Conservation (phyloP, 2,329 filamentous ascomycete species). For the Pseudogymnoascus sp. region DNA sequence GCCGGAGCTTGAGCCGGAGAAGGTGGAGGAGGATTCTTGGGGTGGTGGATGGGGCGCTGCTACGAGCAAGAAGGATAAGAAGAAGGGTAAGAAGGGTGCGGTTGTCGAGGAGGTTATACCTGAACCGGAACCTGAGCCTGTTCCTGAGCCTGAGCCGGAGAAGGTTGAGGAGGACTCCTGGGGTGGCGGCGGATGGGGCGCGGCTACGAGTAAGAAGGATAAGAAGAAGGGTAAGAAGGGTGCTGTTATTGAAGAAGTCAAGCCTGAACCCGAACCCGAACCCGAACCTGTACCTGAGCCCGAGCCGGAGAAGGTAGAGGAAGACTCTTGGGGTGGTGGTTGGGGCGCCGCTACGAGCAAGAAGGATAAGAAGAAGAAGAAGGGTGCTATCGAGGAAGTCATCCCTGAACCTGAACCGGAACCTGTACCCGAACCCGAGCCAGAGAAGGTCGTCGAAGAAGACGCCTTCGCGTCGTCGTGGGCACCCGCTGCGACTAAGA, state of each 20-base stretch:
- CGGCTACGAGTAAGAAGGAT: constrained; percentile 18
- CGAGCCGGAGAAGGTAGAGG: constrained; percentile 29
- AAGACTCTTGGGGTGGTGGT: constrained; percentile 19
- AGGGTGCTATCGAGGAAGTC: constrained; percentile 11
- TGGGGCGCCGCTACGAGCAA: constrained; percentile 18
- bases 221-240: constrained; percentile 22
- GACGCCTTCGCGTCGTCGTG: constrained; percentile 24
- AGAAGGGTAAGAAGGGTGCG: constrained; percentile 15
- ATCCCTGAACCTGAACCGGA: constrained; percentile 20
- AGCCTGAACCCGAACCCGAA: constrained; percentile 18
- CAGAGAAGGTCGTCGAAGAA: constrained; percentile 27
- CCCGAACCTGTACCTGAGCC: constrained; percentile 28
- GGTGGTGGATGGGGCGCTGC: constrained; percentile 13
- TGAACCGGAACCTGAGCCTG: constrained; percentile 24
- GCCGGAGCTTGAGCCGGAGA: constrained; percentile 20
- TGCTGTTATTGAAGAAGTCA: constrained; percentile 12
- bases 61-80: constrained; percentile 29
- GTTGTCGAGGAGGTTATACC: constrained; percentile 12
- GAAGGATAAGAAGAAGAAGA: constrained; percentile 21
- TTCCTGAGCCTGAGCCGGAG: constrained; percentile 32
- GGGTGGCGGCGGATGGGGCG: constrained; percentile 27
- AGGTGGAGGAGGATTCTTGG: constrained; percentile 18
- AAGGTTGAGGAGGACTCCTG: constrained; percentile 27
- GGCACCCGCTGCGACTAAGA: constrained; percentile 21
- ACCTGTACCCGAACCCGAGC: constrained; percentile 30